These are phyloP conservation scores for Chaetomium olivaceum DNA, from an alignment of 2,329 filamentous ascomycete genomes.

Conservation along the genomic window DNA sequence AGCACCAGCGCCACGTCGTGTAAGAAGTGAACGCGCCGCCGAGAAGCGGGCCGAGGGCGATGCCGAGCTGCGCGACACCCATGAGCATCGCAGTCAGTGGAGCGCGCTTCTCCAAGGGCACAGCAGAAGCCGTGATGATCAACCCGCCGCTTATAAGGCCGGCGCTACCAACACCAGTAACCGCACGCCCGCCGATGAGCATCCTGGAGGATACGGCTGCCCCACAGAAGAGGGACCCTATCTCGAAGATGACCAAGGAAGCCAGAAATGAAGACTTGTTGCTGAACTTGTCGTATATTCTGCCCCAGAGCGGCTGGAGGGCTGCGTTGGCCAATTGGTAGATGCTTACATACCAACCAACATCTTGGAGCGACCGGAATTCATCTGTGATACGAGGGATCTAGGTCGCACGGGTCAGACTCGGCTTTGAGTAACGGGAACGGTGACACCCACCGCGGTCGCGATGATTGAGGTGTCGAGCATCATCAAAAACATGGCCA, in stretches of 20 bases:
- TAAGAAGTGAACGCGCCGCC: slow-evolving; percentile 46
- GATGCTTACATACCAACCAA: slow-evolving; percentile 34
- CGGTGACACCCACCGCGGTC: slow-evolving; percentile 40
- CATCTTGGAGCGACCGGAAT: slow-evolving; percentile 29
- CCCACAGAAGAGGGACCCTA: slow-evolving; percentile 58
- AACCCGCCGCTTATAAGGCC: slow-evolving; percentile 55
- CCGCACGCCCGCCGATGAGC: slow-evolving; percentile 56
- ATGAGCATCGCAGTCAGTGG: slow-evolving; percentile 32
- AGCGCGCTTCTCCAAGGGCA: slow-evolving; percentile 43
- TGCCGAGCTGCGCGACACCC: slow-evolving; percentile 44
- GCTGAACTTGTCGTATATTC: slow-evolving; percentile 31
- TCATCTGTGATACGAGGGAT: slow-evolving; percentile 36
- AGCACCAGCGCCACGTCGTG: slow-evolving; percentile 50
- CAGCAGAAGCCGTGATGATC: slow-evolving; percentile 49
- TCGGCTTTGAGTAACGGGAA: background rate
- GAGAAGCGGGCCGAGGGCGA: slow-evolving; percentile 50
- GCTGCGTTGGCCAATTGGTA: slow-evolving; percentile 33
- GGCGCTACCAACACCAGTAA: slow-evolving; percentile 55
- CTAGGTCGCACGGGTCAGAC: slow-evolving; percentile 8
- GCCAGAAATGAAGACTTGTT: slow-evolving; percentile 40
- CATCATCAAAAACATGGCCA: slow-evolving; percentile 50
- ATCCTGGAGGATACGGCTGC: slow-evolving; percentile 49
- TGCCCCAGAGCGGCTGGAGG: slow-evolving; percentile 31
- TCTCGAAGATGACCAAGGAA: slow-evolving; percentile 54
- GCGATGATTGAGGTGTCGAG: slow-evolving; percentile 56